Evolutionary conservation across 1,139 yeast species (phyloP), one percentile per base, ranked within the genome.

Genomic region (Protomyces macrosporus): DNA sequence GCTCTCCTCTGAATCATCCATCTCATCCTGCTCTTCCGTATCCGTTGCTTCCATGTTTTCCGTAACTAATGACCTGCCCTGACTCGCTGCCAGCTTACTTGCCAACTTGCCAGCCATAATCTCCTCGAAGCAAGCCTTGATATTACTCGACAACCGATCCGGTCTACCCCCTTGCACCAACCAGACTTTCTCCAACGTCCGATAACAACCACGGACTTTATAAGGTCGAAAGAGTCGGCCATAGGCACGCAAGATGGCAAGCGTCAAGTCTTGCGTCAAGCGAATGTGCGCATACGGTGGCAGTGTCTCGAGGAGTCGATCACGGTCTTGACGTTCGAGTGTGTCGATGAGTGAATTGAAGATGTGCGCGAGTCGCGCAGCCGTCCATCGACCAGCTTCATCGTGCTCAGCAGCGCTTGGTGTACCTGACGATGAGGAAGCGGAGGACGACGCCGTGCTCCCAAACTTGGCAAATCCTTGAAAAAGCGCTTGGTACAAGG

Each of bases 401-500:
- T 12, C n/a, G 9, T 10, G 33, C 30, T 32, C 6, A 7, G 48
- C 48, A 9, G n/a, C 12, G 23, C 30, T n/a, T 30, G 16, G 48
- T 14, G 12, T 30, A 4, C 30, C 48, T 23, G 23, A 23, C 23
- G 23, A 23, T 23, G 23, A 23, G 23, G 23, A 1, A 23, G 23
- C 2, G 23, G 23, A 23, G 23, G 23, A 23, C 23, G 23, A 23
- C 23, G 23, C 23, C 23, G 23, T 23, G 23, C 23, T 23, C 1
- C 60, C 60, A 35, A 36, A 40, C 7, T 6, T 7, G 10, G 42
- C 32, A 52, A 58, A 58, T 33, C 62, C 62, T 10, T 34, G 16
- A 35, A 58, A 52, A 9, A 58, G 52, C 16, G 56, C 53, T 6
- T 42, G 52, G 23, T 36, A 58, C 51, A 58, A 33, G 6, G 62